phyloP scores from a whole-genome alignment of 179 eudicot genomes.

The Gypsophila paniculata region DNA sequence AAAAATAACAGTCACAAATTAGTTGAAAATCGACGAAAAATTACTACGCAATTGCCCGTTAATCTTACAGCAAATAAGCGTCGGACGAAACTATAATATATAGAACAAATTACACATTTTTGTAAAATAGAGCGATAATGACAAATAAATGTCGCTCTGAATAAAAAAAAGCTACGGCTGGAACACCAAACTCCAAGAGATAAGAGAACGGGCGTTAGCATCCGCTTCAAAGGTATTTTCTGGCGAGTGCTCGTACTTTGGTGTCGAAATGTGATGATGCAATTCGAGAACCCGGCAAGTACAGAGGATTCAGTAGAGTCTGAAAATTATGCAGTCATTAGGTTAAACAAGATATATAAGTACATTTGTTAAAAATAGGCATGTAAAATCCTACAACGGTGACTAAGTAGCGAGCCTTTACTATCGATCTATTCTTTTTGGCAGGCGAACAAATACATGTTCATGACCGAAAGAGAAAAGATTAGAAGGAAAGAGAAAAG shows the following conservation, averaged over 20 bases:
- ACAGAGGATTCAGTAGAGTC: conserved; percentile 85
- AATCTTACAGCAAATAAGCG: no score
- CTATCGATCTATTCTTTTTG: background rate
- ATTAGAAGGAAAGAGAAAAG: background rate
- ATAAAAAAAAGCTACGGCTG: background rate
- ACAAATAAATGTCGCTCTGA: background rate
- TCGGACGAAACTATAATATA: no score
- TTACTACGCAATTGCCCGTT: no score
- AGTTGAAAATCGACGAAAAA: no score
- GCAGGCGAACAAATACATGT: no score
- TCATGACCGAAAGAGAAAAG: no score
- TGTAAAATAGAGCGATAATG: no score
- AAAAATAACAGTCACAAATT: no score
- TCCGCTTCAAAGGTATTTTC: conserved; percentile 63
- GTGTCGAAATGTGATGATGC: conserved; percentile 91
- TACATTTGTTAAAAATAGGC: no score
- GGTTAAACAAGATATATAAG: background rate
- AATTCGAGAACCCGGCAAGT: conserved; percentile 85
- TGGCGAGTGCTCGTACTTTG: conserved; percentile 86
- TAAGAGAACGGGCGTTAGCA: background rate
- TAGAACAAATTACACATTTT: no score
- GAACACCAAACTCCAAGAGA: background rate
- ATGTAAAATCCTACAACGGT: conserved; percentile 1
- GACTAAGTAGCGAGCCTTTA: background rate
- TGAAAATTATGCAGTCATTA: conserved; percentile 32